Percentiles rank a stretch among this genome's conserved stretches.
These are phyloP conservation scores for Daldinia childiae DNA, from an alignment of 495 filamentous ascomycete species.

Conservation along the genomic window DNA sequence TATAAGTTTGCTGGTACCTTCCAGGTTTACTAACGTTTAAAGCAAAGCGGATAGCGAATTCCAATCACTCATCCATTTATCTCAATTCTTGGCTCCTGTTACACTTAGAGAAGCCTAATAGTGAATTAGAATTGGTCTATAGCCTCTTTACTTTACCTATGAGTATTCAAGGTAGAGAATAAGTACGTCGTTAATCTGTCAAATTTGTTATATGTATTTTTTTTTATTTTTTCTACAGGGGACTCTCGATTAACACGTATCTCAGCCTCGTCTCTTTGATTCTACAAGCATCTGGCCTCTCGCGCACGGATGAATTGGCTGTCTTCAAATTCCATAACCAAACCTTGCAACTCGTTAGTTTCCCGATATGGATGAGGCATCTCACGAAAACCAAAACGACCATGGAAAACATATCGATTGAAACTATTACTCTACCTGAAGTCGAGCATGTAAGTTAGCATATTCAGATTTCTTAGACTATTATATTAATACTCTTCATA, in stretches of 20 bases:
- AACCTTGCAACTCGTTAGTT: neutral
- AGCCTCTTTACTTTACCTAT: neutral
- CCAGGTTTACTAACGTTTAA: neutral
- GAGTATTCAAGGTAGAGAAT: neutral
- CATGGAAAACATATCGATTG: constrained; percentile 40
- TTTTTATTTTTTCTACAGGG: neutral
- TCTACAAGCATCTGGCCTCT: neutral
- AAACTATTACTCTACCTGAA: constrained; percentile 42
- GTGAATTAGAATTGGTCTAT: neutral
- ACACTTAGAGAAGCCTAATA: neutral
- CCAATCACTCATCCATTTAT: neutral
- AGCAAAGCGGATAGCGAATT: constrained; percentile 6
- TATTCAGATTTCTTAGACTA: neutral
- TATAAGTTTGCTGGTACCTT: neutral
- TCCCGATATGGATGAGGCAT: constrained; percentile 42
- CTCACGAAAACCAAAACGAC: constrained; percentile 20
- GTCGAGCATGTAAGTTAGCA: constrained; percentile 39
- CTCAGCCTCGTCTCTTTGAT: neutral
- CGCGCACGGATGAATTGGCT: neutral
- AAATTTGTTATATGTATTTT: neutral
- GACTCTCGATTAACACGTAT: neutral
- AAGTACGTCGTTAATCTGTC: neutral
- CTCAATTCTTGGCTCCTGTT: constrained; percentile 1
- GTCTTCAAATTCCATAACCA: neutral
- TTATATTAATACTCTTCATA: constrained; percentile 37